These are phyloP conservation scores for Cicer bijugum DNA, from an alignment of 306 rosid species.

Conservation along the genomic window DNA sequence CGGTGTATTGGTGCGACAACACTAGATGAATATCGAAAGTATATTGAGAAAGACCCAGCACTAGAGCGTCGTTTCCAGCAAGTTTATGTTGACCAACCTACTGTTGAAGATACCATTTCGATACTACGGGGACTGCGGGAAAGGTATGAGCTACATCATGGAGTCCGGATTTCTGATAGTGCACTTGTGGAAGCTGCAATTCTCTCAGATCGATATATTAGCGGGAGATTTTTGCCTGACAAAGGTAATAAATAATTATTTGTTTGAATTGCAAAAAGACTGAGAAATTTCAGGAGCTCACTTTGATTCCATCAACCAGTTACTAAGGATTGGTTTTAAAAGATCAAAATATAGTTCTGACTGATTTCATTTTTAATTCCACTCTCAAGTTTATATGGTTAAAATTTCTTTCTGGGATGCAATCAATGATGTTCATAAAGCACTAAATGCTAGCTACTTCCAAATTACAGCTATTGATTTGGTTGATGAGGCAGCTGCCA, in stretches of 20 bases:
- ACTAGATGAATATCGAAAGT: constrained; percentile 86
- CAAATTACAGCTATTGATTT: constrained; percentile 84
- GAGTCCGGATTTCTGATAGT: constrained; percentile 95
- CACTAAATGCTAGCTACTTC: constrained; percentile 41
- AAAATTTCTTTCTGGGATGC: constrained; percentile 12
- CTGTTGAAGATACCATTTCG: constrained; percentile 89
- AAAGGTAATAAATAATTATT: constrained; percentile 66
- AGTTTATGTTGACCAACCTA: constrained; percentile 95
- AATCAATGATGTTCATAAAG: constrained; percentile 24
- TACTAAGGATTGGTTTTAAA: background rate
- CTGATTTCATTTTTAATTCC: background rate
- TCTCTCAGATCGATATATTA: constrained; percentile 92
- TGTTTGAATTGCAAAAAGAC: constrained; percentile 15
- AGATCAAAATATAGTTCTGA: background rate
- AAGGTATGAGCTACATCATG: constrained; percentile 95
- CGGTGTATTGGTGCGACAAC: constrained; percentile 98
- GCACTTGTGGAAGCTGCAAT: constrained; percentile 98
- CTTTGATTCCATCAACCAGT: constrained; percentile 3
- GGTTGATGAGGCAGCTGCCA: constrained; percentile 98
- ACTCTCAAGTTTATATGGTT: constrained; percentile 3
- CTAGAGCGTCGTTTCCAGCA: constrained; percentile 97
- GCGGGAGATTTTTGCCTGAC: constrained; percentile 96
- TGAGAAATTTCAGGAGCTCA: constrained; percentile 20
- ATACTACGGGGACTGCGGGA: constrained; percentile 92
- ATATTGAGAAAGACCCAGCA: constrained; percentile 96